Evolutionary conservation across 2,329 filamentous ascomycete species (phyloP).

Genomic region (Chrysoporthe deuterocubensis): DNA sequence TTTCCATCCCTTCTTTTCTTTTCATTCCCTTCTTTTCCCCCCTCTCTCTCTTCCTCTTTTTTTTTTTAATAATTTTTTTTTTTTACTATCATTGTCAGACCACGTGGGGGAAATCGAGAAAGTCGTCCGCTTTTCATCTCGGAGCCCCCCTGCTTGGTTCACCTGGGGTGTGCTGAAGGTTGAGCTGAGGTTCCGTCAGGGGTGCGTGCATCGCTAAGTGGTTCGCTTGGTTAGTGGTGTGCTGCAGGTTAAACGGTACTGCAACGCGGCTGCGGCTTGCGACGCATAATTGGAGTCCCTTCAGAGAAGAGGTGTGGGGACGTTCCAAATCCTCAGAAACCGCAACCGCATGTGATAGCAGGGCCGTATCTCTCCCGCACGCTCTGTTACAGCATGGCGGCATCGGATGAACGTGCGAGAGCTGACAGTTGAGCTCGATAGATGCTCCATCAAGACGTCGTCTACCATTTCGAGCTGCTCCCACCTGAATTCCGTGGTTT

Average conservation of each 20-base stretch:
- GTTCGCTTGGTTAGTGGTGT: not conserved
- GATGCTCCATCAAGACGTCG: no score
- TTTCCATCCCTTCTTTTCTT: not conserved
- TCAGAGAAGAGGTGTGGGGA: not conserved
- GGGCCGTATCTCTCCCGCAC: not conserved
- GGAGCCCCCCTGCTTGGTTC: not conserved
- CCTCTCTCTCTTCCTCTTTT: not conserved
- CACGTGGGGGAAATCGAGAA: not conserved
- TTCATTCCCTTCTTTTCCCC: not conserved
- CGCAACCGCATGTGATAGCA: not conserved
- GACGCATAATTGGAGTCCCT: not conserved
- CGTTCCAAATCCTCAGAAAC: not conserved
- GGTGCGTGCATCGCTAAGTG: not conserved
- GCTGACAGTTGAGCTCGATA: no score
- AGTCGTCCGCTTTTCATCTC: not conserved
- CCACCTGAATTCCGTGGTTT: no score
- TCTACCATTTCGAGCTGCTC: no score
- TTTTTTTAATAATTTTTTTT: not conserved
- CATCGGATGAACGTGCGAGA: no score
- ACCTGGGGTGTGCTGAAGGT: conserved; percentile 8
- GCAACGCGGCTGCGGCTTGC: conserved; percentile 1
- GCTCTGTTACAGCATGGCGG: no score
- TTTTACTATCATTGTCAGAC: not conserved
- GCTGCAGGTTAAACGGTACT: not conserved
- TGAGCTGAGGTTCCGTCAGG: conserved; percentile 14